phyloP scores from a whole-genome alignment of 257 asterid species.

The Solanum habrochaites region DNA sequence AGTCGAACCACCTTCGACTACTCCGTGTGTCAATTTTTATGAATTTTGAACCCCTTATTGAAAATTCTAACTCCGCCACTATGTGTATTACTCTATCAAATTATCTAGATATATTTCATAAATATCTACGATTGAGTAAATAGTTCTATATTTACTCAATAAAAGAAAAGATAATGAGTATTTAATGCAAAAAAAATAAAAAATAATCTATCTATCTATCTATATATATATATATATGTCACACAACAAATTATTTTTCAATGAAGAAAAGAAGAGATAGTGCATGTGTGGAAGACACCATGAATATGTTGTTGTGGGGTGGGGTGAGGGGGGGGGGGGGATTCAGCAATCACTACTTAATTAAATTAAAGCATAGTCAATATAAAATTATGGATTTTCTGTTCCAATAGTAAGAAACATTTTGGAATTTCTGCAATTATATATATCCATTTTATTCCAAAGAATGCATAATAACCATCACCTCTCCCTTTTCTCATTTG shows the following conservation, averaged over 20 bases:
- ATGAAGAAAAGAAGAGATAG: not conserved
- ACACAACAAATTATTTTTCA: not conserved
- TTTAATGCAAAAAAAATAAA: not conserved
- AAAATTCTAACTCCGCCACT: fast-evolving
- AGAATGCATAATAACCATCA: not conserved
- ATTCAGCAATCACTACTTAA: not conserved
- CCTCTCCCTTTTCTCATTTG: not conserved
- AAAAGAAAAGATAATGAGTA: not conserved
- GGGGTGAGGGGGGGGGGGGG: not conserved
- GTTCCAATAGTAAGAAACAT: not conserved
- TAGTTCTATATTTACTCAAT: not conserved
- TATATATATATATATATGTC: not conserved
- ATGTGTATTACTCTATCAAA: not conserved
- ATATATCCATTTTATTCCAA: not conserved
- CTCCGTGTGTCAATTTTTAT: no score
- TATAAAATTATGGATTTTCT: not conserved
- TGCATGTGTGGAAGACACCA: not conserved
- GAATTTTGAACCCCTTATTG: no score
- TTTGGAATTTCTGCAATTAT: not conserved
- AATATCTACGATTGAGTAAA: not conserved
- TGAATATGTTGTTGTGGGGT: not conserved
- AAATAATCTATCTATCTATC: no score
- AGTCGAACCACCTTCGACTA: no score
- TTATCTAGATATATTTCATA: no score
- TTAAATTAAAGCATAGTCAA: not conserved